Conservation (phyloP, 2,329 filamentous ascomycete species). For the Clarireedia monteithiana region DNA sequence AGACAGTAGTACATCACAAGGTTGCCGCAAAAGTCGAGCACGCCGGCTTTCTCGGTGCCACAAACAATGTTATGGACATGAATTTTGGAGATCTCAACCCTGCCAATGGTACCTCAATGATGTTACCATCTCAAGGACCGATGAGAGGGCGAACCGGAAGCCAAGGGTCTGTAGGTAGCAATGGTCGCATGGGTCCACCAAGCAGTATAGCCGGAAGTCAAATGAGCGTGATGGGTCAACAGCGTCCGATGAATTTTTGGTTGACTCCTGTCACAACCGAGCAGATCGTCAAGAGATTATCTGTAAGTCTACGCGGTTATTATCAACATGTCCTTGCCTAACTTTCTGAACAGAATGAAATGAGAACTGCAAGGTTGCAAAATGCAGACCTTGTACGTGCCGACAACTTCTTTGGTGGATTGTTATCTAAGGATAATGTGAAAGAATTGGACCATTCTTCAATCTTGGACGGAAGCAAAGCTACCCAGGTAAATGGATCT, state of each 20-base stretch:
- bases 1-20: conserved; percentile 97
- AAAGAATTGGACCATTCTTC: conserved; percentile 50
- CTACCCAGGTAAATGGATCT: conserved; percentile 37
- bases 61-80: conserved; percentile 74
- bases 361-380: conserved; percentile 83
- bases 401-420: conserved; percentile 68
- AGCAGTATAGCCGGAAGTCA: conserved; percentile 47
- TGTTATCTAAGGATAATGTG: conserved; percentile 65
- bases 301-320: conserved; percentile 17
- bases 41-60: conserved; percentile 71
- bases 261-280: conserved; percentile 86
- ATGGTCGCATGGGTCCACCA: conserved; percentile 48
- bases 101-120: conserved; percentile 57
- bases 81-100: conserved; percentile 90
- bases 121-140: conserved; percentile 60
- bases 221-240: conserved; percentile 54
- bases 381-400: conserved; percentile 78
- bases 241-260: conserved; percentile 74
- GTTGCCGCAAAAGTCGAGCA: conserved; percentile 96
- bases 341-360: conserved; percentile 58
- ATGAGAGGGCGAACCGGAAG: conserved; percentile 64
- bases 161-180: conserved; percentile 54
- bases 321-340: conserved; percentile 13
- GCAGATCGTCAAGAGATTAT: conserved; percentile 76
- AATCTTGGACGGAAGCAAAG: conserved; percentile 39